Evolutionary conservation across 768 basidiomycete species (phyloP), one percentile per base, ranked within the genome.

Genomic region (Candolleomyces aberdarensis): DNA sequence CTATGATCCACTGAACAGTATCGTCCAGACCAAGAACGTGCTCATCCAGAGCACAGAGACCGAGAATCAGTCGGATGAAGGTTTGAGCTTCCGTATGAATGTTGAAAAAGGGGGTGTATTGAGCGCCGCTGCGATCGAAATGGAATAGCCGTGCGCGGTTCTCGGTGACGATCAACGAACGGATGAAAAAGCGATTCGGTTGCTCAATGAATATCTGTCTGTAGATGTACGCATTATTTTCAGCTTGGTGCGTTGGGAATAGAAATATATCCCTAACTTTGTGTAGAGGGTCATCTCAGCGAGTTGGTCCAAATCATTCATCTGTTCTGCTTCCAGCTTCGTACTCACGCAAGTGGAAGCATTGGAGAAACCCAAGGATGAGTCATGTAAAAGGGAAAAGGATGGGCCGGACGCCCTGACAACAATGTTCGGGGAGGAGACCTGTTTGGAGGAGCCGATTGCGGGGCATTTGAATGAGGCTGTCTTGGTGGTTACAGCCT

Each of bases 121-220:
- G 26, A 3, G 20, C 26, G 11, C 59, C 59, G 53, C 53, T 48
- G 10, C 59, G 41, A 19, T 61, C 59, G 31, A 47, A 61, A 15
- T 61, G 59, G 26, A 61, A n/a, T 11, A 61, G 47, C 3, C 53
- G 53, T n/a, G 53, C 19, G 26, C 13, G 52, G 3, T 39, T 44
- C 31, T 50, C 32, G 3, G 53, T 56, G n/a, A 61, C 3, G 32
- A 61, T 20, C 31, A 61, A 14, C 22, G 48, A 9, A 6, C 59
- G 48, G 14, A 55, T 46, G 36, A 61, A 61, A 5, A 15, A 10
- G 8, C 59, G 48, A 39, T 55, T 56, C 8, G 59, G 54, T 31
- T 61, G 59, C 9, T 56, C 5, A 22, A 40, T 55, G 14, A 32
- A 51, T 3, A 56, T 48, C n/a, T 61, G 53, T n/a, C 59, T 61